phyloP scores from a whole-genome alignment of 345 rosid species.

The Reutealis trisperma region DNA sequence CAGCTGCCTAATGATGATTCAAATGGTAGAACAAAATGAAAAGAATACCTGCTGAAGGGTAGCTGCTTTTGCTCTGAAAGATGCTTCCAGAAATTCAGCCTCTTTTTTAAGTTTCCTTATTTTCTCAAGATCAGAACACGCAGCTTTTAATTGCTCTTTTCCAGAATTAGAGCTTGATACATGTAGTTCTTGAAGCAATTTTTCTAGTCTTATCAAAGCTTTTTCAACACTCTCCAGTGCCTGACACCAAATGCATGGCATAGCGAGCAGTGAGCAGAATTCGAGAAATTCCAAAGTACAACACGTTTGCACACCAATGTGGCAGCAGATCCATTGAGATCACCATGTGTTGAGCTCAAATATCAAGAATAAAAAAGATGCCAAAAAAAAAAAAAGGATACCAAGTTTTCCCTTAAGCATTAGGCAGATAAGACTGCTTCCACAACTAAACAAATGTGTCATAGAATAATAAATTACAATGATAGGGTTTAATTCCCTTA shows the following conservation, averaged over 20 bases:
- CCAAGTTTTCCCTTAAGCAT: background rate
- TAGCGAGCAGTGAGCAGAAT: conserved; percentile 4
- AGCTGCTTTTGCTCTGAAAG: conserved; percentile 95
- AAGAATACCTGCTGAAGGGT: conserved; percentile 70
- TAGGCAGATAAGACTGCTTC: background rate
- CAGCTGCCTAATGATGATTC: background rate
- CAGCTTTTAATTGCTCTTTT: conserved; percentile 87
- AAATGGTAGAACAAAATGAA: background rate
- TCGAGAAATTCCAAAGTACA: conserved; percentile 16
- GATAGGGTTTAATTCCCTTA: background rate
- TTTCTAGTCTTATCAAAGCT: conserved; percentile 79
- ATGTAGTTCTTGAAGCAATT: conserved; percentile 74
- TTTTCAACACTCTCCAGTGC: conserved; percentile 92
- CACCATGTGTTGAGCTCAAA: conserved; percentile 3
- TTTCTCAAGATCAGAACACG: conserved; percentile 94
- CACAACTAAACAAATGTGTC: background rate
- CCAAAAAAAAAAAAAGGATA: background rate
- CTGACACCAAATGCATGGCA: conserved; percentile 44
- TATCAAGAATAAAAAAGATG: background rate
- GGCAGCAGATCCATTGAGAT: conserved; percentile 1
- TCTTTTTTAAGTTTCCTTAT: conserved; percentile 97
- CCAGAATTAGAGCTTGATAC: conserved; percentile 75
- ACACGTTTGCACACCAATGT: conserved; percentile 7
- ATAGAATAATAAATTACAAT: background rate
- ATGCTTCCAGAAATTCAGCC: conserved; percentile 96